Conservation (phyloP, 495 filamentous ascomycete genomes). For the Aspergillus egyptiacus region DNA sequence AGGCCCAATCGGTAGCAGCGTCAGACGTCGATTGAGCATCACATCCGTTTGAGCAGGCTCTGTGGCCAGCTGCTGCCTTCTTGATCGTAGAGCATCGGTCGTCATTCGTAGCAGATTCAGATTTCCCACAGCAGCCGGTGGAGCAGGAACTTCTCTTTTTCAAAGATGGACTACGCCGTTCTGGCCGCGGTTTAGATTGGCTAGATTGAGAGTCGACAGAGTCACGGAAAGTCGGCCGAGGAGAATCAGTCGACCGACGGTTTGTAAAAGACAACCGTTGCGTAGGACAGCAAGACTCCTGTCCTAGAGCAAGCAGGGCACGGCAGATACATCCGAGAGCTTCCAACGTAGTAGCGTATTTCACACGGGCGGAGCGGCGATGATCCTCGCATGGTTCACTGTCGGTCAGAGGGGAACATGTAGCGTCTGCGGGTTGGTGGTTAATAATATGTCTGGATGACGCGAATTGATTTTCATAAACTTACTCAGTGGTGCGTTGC, state of each 20-base stretch:
- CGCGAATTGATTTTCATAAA: background rate
- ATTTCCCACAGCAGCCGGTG: background rate
- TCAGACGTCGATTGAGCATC: too few relatives aligned
- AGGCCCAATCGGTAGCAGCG: too few relatives aligned
- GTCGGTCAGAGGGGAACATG: background rate
- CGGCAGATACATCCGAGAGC: slow-evolving; percentile 52
- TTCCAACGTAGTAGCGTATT: slow-evolving; percentile 36
- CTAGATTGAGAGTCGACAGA: slow-evolving; percentile 12
- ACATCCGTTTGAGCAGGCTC: too few relatives aligned
- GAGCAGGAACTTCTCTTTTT: background rate
- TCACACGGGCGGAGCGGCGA: slow-evolving; percentile 24
- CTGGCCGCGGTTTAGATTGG: background rate
- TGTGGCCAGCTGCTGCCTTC: too few relatives aligned
- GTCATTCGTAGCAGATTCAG: background rate
- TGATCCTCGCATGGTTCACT: slow-evolving; percentile 25
- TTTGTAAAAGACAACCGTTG: slow-evolving; percentile 8
- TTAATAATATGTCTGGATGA: background rate
- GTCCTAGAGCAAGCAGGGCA: slow-evolving; percentile 45
- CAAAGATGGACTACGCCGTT: background rate
- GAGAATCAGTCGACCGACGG: slow-evolving; percentile 12
- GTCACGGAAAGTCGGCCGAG: background rate
- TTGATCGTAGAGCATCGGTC: too few relatives aligned
- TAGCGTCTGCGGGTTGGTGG: background rate
- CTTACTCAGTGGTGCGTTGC: background rate
- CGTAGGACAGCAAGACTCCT: slow-evolving; percentile 45